Percentiles rank a stretch among this genome's conserved stretches.
Evolutionary conservation across 2,329 filamentous ascomycete species (phyloP).

Genomic region (Acarospora socialis): DNA sequence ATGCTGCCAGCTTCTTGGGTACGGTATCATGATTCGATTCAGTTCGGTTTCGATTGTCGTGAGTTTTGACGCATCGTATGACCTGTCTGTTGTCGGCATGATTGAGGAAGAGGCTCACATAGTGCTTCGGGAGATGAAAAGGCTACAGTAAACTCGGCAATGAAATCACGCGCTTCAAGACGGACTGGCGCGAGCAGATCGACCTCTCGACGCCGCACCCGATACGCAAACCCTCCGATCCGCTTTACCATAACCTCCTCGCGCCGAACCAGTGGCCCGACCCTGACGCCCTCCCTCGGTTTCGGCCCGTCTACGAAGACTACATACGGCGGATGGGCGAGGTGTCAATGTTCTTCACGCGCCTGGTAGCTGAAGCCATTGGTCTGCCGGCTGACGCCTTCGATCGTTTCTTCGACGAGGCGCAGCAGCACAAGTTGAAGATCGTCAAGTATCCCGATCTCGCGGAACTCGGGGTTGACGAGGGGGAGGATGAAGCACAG

Average conservation of each 20-base stretch:
- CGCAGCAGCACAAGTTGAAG: slow-evolving; percentile 74
- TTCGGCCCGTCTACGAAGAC: slow-evolving; percentile 53
- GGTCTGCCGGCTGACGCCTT: slow-evolving; percentile 56
- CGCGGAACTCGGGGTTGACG: slow-evolving; percentile 38
- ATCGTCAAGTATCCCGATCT: slow-evolving; percentile 75
- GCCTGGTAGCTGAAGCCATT: slow-evolving; percentile 73
- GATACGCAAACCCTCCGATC: slow-evolving; percentile 45
- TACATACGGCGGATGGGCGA: slow-evolving; percentile 65
- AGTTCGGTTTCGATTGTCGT: neutral
- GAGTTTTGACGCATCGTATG: neutral
- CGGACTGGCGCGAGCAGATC: slow-evolving; percentile 75
- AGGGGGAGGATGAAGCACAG: slow-evolving; percentile 30
- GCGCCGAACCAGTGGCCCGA: slow-evolving; percentile 72
- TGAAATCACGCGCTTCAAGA: slow-evolving; percentile 54
- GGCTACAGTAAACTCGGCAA: slow-evolving; percentile 35
- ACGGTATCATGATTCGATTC: slow-evolving; percentile 47
- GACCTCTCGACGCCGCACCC: slow-evolving; percentile 71
- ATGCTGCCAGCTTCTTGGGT: slow-evolving; percentile 58
- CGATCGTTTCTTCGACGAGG: slow-evolving; percentile 58
- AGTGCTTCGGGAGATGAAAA: slow-evolving; percentile 4
- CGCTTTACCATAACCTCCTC: slow-evolving; percentile 59
- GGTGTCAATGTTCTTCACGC: slow-evolving; percentile 61
- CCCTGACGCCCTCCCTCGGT: slow-evolving; percentile 45
- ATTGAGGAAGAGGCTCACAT: neutral
- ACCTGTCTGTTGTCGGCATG: neutral